These are phyloP conservation scores for Acacia acuminata DNA, from an alignment of 306 rosid species.

Conservation along the genomic window DNA sequence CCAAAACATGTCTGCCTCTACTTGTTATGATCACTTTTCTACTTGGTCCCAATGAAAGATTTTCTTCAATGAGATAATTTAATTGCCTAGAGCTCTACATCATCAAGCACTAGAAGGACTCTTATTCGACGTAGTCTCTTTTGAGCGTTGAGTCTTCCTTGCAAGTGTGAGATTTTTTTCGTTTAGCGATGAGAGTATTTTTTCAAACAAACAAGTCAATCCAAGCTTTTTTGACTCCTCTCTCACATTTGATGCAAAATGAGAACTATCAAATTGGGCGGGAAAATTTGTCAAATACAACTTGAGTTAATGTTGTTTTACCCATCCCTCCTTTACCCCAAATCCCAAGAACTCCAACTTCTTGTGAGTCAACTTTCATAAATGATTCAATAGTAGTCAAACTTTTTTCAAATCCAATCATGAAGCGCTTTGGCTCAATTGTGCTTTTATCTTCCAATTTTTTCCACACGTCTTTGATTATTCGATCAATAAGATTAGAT, in stretches of 20 bases:
- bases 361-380: neutral
- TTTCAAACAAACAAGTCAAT: neutral
- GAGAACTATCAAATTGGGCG: neutral
- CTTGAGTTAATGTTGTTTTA: neutral
- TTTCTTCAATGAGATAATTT: neutral
- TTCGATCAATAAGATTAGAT: too few species aligned
- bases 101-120: neutral
- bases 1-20: too few species aligned
- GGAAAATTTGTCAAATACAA: neutral
- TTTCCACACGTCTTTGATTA: too few species aligned
- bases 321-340: constrained; percentile 22
- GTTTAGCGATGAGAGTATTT: too few species aligned
- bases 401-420: neutral
- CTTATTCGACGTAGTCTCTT: too few species aligned
- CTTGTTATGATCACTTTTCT: too few species aligned
- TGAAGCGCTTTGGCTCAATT: too few species aligned
- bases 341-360: constrained; percentile 26
- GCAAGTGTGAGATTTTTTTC: neutral
- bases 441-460: too few species aligned
- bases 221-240: neutral
- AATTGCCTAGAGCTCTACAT: neutral
- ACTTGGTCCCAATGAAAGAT: too few species aligned
- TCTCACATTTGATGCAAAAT: too few species aligned
- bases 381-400: neutral
- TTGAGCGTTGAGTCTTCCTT: too few species aligned